These are phyloP conservation scores for Phallus indusiatus DNA, from an alignment of 768 basidiomycete species.

Conservation along the genomic window DNA sequence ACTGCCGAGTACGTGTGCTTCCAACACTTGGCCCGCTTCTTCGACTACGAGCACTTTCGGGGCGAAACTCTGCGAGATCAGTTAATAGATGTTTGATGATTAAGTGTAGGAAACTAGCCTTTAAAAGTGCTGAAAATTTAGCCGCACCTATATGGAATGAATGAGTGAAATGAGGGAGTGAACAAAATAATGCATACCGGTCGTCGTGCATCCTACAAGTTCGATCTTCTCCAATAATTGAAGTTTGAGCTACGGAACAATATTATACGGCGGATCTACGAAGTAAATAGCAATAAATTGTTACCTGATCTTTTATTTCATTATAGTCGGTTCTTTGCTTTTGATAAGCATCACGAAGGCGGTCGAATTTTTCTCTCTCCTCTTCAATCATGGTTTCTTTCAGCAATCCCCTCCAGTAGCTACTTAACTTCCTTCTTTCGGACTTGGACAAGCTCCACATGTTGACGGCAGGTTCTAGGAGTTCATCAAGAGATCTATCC, in stretches of 20 bases:
- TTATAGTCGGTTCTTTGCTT: conserved; percentile 28
- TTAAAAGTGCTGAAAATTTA: conserved; percentile 48
- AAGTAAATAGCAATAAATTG: conserved; percentile 10
- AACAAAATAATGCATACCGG: conserved; percentile 32
- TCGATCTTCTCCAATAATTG: conserved; percentile 43
- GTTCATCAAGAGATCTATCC: conserved; percentile 26
- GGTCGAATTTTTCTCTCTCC: conserved; percentile 33
- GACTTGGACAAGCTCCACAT: conserved; percentile 46
- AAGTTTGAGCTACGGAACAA: conserved; percentile 37
- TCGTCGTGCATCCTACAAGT: conserved; percentile 72
- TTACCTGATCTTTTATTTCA: conserved; percentile 46
- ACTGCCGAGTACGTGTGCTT: conserved; percentile 61
- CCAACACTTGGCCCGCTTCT: conserved; percentile 76
- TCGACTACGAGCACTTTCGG: conserved; percentile 64
- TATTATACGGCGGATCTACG: not conserved
- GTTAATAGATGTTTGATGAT: not conserved
- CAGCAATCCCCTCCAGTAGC: conserved; percentile 38
- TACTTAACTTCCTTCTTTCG: conserved; percentile 39
- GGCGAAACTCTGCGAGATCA: conserved; percentile 38
- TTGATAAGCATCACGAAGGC: conserved; percentile 29
- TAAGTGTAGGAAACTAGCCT: conserved; percentile 24
- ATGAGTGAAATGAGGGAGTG: not conserved
- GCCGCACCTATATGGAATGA: conserved; percentile 45
- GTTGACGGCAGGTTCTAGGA: conserved; percentile 25
- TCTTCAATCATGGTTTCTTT: conserved; percentile 22